Conservation (phyloP, 192 early-diverging fungal species). For the Gonapodya sp. region DNA sequence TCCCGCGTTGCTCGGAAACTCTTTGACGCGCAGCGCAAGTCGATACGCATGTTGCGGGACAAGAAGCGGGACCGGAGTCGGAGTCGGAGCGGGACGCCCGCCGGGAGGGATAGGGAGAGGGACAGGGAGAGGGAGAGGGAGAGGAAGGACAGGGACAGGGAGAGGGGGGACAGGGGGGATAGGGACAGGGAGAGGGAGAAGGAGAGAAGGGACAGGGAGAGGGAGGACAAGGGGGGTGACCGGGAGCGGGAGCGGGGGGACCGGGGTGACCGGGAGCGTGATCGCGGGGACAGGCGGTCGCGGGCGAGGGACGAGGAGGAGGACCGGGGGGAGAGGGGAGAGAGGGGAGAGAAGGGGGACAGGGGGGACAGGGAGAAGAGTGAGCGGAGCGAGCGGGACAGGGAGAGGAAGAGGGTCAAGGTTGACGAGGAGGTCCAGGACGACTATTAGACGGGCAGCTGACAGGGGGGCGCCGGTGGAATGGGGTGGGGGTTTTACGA, state of each 20-base stretch:
- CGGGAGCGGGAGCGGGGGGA: not conserved
- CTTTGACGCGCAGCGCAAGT: conserved; percentile 59
- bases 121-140: not conserved
- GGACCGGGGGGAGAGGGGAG: not conserved
- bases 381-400: not conserved
- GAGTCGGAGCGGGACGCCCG: not conserved
- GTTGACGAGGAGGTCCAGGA: conserved; percentile 15
- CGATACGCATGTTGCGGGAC: conserved; percentile 19
- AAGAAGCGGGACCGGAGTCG: not conserved
- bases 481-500: too few species aligned
- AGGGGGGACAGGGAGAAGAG: not conserved
- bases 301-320: conserved; percentile 12
- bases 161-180: conserved; percentile 8
- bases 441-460: too few species aligned
- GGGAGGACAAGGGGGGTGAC: not conserved
- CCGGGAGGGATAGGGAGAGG: not conserved
- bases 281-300: not conserved
- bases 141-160: not conserved
- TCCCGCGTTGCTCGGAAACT: conserved; percentile 68
- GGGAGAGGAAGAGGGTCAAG: not conserved
- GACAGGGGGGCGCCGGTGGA: too few species aligned
- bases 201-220: not conserved
- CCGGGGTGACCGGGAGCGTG: not conserved
- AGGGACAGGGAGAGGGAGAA: conserved; percentile 2
- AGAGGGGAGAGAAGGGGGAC: not conserved